Conservation (phyloP, 2,329 filamentous ascomycete genomes). For the Immersiporthe knoxdaviesiana region DNA sequence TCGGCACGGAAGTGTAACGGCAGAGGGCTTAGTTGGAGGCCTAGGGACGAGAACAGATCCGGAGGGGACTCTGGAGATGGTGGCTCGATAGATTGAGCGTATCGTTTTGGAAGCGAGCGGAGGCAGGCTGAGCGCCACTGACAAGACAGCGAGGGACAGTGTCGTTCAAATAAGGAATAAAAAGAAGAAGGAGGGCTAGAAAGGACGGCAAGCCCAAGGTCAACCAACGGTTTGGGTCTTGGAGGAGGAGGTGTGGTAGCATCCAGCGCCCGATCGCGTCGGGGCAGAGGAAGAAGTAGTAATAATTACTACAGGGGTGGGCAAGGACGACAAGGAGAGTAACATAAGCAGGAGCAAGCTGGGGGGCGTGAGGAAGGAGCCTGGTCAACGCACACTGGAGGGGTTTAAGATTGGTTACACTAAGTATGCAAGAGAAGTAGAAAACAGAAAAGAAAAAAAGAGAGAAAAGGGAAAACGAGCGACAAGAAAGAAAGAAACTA, state of each 20-base stretch:
- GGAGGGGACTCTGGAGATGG: constrained; percentile 4
- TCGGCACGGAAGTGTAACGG: neutral
- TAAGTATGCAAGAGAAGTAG: neutral
- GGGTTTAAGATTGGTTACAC: neutral
- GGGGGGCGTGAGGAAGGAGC: neutral
- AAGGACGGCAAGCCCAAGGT: neutral
- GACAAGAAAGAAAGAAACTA: neutral
- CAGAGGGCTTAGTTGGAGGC: neutral
- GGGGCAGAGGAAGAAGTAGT: neutral
- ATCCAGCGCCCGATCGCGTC: neutral
- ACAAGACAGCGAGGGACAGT: constrained; percentile 7
- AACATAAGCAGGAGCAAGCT: neutral
- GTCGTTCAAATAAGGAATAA: constrained; percentile 9
- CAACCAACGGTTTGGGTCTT: neutral
- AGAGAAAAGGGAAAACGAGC: too few relatives aligned
- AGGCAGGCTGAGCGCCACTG: constrained; percentile 14
- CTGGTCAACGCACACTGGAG: neutral
- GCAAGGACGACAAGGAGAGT: too few relatives aligned
- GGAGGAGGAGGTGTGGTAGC: constrained; percentile 1
- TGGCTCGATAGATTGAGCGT: constrained; percentile 6
- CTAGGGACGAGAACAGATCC: neutral
- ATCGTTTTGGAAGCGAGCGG: constrained; percentile 22
- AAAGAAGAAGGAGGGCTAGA: constrained; percentile 1
- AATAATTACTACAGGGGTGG: neutral
- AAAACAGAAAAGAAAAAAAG: too few relatives aligned